Base-by-base conservation (phyloP, 2,329 filamentous ascomycete genomes). In the Mariannaea elegans region DNA sequence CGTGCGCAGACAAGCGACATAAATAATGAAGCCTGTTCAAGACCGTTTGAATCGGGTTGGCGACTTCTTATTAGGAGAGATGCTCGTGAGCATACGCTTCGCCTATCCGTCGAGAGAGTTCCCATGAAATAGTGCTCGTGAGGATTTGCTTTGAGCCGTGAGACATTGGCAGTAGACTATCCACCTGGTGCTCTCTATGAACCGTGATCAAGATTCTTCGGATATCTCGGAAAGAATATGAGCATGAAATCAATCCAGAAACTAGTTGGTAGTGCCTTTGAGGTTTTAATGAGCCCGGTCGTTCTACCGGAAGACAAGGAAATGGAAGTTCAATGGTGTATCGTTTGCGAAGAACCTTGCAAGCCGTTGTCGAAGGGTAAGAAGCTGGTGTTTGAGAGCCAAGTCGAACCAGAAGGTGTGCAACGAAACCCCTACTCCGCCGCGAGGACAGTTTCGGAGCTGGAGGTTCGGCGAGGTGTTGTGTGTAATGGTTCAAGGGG, bases 121-220 rank as follows among this genome's bases (percentile, higher is more conserved):
- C 29, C 45, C 31, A 23, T 27, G 31, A 19, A 55, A 31, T 36
- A 29, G 9, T 18, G 50, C 45, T 44, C n/a, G 34, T 9, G 32
- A 44, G 16, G 39, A 19, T 44, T 36, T 41, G 38, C n/a, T 34
- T 54, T 47, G 39, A 29, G 39, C 55, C 50, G 27, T 46, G 47
- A 58, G 54, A 55, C 55, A 62, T 59, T 27, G 46, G 41, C 42
- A 61, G 49, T 56, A 47, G 21, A 31, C 21, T 46, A 34, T 54
- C 39, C 31, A 54, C 49, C 36, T 19, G 21, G 31, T 54, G 12
- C 24, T 23, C 29, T 24, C 16, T 36, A 18, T 19, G 4, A 39
- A 18, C 23, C n/a, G 48, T 19, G 18, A 42, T 16, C 34, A 44
- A 36, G 36, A 21, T 58, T 18, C 34, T 39, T 36, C 58, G 54